These are phyloP conservation scores for Cyphellophora attinorum DNA, from an alignment of 2,329 filamentous ascomycete genomes.

Conservation along the genomic window DNA sequence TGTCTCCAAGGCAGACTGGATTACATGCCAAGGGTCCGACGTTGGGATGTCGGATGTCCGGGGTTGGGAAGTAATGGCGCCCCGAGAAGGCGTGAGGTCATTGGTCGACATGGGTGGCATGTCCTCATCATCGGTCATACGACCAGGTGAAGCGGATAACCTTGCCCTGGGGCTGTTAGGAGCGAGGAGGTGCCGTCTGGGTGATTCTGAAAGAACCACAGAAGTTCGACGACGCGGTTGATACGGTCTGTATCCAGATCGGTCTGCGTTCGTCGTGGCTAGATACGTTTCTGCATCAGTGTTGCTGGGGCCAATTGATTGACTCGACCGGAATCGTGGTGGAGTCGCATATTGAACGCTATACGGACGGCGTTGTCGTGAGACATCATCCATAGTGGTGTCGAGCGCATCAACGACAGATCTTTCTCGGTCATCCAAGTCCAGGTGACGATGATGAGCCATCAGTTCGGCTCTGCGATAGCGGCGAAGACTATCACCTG, in stretches of 20 bases:
- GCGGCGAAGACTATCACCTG: not conserved
- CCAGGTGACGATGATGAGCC: slow-evolving; percentile 12
- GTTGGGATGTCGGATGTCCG: slow-evolving; percentile 8
- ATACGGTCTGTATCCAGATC: slow-evolving; percentile 9
- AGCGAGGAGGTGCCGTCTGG: slow-evolving; percentile 17
- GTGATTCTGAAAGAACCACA: slow-evolving; percentile 29
- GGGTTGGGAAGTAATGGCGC: slow-evolving; percentile 4
- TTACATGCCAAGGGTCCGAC: slow-evolving; percentile 16
- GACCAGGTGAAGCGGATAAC: slow-evolving; percentile 31
- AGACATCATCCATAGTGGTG: slow-evolving; percentile 13
- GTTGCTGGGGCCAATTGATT: not conserved
- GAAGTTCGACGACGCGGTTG: slow-evolving; percentile 30
- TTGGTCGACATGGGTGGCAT: slow-evolving; percentile 5
- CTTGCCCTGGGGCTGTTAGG: slow-evolving; percentile 27
- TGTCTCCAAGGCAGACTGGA: slow-evolving; percentile 14
- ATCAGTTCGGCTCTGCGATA: slow-evolving; percentile 8
- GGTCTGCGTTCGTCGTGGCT: slow-evolving; percentile 3
- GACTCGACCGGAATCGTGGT: slow-evolving; percentile 8
- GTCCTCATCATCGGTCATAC: slow-evolving; percentile 23
- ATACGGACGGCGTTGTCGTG: slow-evolving; percentile 9
- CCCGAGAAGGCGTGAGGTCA: slow-evolving; percentile 5
- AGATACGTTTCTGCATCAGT: slow-evolving; percentile 9
- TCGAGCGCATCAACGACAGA: slow-evolving; percentile 16
- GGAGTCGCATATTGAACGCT: slow-evolving; percentile 16
- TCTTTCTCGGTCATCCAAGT: slow-evolving; percentile 15